Evolutionary conservation across 139 green algal species (phyloP).

Genomic region (Chlorella sp.): DNA sequence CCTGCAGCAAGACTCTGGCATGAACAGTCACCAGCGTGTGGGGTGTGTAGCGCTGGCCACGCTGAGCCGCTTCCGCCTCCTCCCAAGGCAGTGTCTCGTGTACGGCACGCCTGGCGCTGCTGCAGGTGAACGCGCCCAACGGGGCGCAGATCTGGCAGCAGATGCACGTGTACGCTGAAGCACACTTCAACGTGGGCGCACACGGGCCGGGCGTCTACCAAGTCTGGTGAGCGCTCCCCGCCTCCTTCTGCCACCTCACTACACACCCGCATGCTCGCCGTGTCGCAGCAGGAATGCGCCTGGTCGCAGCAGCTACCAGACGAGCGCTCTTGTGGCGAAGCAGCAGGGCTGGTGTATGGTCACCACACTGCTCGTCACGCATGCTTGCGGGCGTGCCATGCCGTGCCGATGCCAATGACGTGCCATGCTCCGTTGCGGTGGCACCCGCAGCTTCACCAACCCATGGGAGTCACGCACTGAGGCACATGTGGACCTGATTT

Average conservation of each 20-base stretch:
- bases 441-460: slow-evolving; percentile 35
- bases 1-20: too few species aligned
- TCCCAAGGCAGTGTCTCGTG: too few species aligned
- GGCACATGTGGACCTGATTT: slow-evolving; percentile 46
- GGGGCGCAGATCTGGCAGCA: slow-evolving; percentile 46
- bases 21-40: too few species aligned
- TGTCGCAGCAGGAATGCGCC: too few species aligned
- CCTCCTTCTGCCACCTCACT: neutral
- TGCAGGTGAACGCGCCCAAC: slow-evolving; percentile 32
- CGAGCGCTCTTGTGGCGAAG: neutral
- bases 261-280: neutral
- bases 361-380: too few species aligned
- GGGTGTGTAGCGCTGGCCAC: too few species aligned
- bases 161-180: slow-evolving; percentile 38
- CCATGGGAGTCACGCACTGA: slow-evolving; percentile 38
- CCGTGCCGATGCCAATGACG: too few species aligned
- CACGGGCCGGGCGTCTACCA: slow-evolving; percentile 44
- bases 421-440: neutral
- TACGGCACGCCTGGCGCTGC: too few species aligned
- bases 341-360: neutral
- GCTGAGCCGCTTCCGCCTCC: too few species aligned
- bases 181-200: slow-evolving; percentile 49
- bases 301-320: too few species aligned
- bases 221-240: slow-evolving; percentile 31
- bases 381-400: too few species aligned